Evolutionary conservation across 2,329 filamentous ascomycete genomes (phyloP), one percentile per base, ranked within the genome.

Genomic region (Talaromyces rugulosus): DNA sequence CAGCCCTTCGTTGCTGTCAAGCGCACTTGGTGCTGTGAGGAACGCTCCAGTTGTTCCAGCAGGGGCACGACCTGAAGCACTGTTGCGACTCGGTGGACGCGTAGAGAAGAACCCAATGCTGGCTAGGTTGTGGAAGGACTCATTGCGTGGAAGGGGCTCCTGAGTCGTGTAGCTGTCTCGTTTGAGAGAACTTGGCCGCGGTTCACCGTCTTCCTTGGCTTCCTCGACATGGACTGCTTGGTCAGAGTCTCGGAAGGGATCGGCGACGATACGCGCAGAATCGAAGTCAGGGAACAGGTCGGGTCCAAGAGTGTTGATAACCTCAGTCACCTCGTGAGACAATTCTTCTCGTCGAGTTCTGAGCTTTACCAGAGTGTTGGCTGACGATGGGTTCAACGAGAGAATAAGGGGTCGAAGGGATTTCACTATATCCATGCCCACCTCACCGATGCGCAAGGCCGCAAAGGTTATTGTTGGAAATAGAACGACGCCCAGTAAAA

Each of bases 371-470:
- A 99, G 86, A 62, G 89, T 91, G 78, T 93, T 96, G 74, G 87
- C 89, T 1, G 91, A 94, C 4, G 87, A 87, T 1, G 95, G 95
- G 69, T 90, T 89, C 70, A 98, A 83, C 66, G 91, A 95, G 36
- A 97, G 82, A 53, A 96, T 81, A 9, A 99, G 85, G 5, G 95
- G 95, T 9, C 92, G 87, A 16, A 99, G 84, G 0, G 94, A 98
- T 78, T 98, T 99, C 79, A 95, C 81, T 61, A 99, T 97, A 72
- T 99, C 95, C 92, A 99, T 97, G 58, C 94, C 95, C n/a, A 96
- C 89, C 78, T 99, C 95, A 54, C 95, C 95, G 67, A 98, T 96
- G 11, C 95, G 89, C 58, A 99, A 87, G 6, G 95, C 92, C 4
- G 92, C 93, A 75, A 96, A 97, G 0, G 93, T 97, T 69, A 97